Conservation (phyloP, 176 grass and related monocot species). For the Phoenix roebelenii region DNA sequence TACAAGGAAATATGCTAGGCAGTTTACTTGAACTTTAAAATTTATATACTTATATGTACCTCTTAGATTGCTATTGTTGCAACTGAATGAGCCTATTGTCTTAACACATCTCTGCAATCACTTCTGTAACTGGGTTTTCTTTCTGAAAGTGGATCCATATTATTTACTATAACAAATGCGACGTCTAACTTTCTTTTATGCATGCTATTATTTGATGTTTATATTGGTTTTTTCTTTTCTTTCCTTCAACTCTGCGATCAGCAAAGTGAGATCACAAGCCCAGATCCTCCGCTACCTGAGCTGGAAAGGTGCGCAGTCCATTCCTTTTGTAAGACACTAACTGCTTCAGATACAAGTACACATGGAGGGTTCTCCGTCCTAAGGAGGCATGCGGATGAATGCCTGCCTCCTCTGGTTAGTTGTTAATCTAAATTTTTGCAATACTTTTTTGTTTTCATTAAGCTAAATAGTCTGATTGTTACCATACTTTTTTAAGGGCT, state of each 20-base stretch:
- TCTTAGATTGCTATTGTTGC: too few species aligned
- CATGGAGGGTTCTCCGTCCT: slow-evolving; percentile 96
- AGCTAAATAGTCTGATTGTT: too few species aligned
- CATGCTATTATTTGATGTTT: neutral
- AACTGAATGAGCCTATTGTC: too few species aligned
- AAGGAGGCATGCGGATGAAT: slow-evolving; percentile 93
- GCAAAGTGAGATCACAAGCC: slow-evolving; percentile 56
- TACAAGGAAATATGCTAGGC: too few species aligned
- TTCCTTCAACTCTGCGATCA: slow-evolving; percentile 21
- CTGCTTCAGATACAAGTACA: slow-evolving; percentile 94
- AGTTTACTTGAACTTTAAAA: too few species aligned
- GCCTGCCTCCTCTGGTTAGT: slow-evolving; percentile 87
- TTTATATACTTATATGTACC: too few species aligned
- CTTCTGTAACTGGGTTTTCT: too few species aligned
- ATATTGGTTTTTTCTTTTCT: slow-evolving; percentile 19
- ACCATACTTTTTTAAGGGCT: slow-evolving; percentile 4
- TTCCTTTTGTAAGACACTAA: slow-evolving; percentile 96
- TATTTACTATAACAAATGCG: too few species aligned
- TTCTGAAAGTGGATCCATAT: too few species aligned
- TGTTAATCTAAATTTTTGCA: slow-evolving; percentile 2
- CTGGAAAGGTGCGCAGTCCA: slow-evolving; percentile 38
- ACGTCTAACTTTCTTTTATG: neutral
- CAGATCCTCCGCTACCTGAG: slow-evolving; percentile 44
- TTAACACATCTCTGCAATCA: too few species aligned
- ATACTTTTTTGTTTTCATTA: too few species aligned